Conservation (phyloP, 108 stramenopile genomes). For the Cyclotella kingstonii region DNA sequence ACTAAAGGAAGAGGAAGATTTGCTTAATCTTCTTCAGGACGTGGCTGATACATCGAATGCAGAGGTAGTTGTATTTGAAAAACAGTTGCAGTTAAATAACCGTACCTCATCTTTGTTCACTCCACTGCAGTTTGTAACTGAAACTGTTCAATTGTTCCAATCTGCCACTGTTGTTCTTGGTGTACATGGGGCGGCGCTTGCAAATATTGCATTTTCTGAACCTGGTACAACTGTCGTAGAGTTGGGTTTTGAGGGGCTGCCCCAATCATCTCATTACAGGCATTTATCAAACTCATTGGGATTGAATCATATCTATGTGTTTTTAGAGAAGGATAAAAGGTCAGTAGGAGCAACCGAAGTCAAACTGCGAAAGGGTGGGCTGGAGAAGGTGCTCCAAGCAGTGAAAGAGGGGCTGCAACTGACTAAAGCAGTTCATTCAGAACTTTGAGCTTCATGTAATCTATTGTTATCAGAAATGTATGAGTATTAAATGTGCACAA, state of each 20-base stretch:
- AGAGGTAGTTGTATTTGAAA: slow-evolving; percentile 15
- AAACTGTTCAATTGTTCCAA: slow-evolving; percentile 12
- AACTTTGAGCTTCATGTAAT: background rate
- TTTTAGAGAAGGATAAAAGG: slow-evolving; percentile 13
- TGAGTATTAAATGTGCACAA: too few species aligned
- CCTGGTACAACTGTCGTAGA: slow-evolving; percentile 16
- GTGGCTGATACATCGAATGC: slow-evolving; percentile 7
- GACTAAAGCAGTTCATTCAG: background rate
- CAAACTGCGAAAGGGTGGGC: slow-evolving; percentile 8
- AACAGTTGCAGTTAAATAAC: background rate
- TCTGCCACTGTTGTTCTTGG: slow-evolving; percentile 24
- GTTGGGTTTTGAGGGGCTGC: slow-evolving; percentile 10
- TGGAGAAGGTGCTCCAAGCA: slow-evolving; percentile 7
- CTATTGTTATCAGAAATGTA: too few species aligned
- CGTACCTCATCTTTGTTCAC: background rate
- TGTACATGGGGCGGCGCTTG: slow-evolving; percentile 25
- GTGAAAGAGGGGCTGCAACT: slow-evolving; percentile 8
- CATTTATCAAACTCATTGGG: slow-evolving; percentile 17
- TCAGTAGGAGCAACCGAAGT: slow-evolving; percentile 27
- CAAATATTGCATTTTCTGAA: slow-evolving; percentile 20
- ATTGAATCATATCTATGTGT: slow-evolving; percentile 12
- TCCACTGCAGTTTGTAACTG: slow-evolving; percentile 8
- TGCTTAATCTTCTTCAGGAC: slow-evolving; percentile 1
- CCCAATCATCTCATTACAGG: slow-evolving; percentile 20
- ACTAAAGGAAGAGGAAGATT: slow-evolving; percentile 14